phyloP scores from a whole-genome alignment of 2,329 filamentous ascomycete genomes.

The Penicillium frequentans region DNA sequence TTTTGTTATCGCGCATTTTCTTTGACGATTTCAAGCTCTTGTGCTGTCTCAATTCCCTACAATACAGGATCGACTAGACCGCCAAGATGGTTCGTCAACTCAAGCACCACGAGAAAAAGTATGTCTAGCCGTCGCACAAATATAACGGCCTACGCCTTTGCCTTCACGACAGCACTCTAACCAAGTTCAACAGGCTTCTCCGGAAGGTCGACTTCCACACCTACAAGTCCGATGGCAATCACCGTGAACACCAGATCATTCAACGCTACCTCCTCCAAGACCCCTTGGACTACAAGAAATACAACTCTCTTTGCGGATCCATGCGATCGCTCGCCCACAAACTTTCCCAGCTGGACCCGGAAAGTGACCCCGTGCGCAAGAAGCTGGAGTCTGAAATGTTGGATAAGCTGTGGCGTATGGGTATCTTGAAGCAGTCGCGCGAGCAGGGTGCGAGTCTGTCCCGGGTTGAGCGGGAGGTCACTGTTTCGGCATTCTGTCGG shows the following conservation, averaged over 20 bases:
- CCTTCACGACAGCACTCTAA: not conserved
- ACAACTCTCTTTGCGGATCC: conserved; percentile 70
- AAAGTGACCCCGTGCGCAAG: conserved; percentile 71
- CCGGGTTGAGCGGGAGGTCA: conserved; percentile 79
- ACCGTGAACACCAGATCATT: conserved; percentile 77
- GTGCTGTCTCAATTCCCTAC: not conserved
- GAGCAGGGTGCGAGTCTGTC: conserved; percentile 71
- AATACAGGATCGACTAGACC: not conserved
- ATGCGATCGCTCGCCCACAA: conserved; percentile 87
- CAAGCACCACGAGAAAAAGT: conserved; percentile 94
- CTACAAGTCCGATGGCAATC: conserved; percentile 83
- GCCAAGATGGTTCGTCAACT: conserved; percentile 84
- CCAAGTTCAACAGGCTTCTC: conserved; percentile 58
- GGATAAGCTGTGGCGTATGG: conserved; percentile 91
- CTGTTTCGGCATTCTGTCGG: conserved; percentile 84
- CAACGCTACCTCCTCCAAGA: conserved; percentile 91
- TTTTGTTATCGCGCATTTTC: conserved; percentile 23
- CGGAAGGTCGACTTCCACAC: conserved; percentile 91
- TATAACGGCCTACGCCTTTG: not conserved
- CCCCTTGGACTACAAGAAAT: conserved; percentile 76
- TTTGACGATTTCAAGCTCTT: conserved; percentile 1
- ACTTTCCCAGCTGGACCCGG: conserved; percentile 76
- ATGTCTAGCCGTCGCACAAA: conserved; percentile 7
- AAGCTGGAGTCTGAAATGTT: conserved; percentile 86
- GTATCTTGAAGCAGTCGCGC: conserved; percentile 71